Evolutionary conservation across 495 filamentous ascomycete genomes (phyloP), one percentile per base, ranked within the genome.

Genomic region (Clavariopsis aquatica): DNA sequence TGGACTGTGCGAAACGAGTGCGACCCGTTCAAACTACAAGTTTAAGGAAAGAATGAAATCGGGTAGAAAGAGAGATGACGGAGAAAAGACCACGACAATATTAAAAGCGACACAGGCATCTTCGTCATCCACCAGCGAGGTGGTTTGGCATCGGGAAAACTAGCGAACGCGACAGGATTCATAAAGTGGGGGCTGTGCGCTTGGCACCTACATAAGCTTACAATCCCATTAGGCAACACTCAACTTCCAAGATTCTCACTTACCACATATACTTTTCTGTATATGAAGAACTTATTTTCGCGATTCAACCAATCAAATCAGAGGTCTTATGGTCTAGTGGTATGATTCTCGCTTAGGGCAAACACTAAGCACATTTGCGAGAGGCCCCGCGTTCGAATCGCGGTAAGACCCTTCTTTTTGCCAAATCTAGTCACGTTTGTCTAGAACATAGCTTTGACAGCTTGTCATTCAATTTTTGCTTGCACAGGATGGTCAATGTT

Each of bases 311-410:
- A 43, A 43, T 43, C 38, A 43, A 43, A 43, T 34, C 31, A 43
- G 2, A 43, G 38, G 38, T 43, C 38, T 43, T 43, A 43, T 43
- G 38, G 38, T 43, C 38, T 43, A 43, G 38, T 43, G 38, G 38
- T 43, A 43, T 43, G 38, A 43, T 43, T 43, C 38, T 43, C 38
- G 38, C 38, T 43, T 43, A 43, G 38, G 38, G 38, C 15, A 10
- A 10, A 43, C 2, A 43, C 38, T 43, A 43, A 43, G 38, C 38
- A 43, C 38, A 43, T 7, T 7, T 43, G 38, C 38, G 38, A 43
- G 38, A 43, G 38, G 38, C 38, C 38, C 38, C 38, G 38, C 38
- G 38, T 43, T 43, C 38, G 38, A 43, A 43, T 43, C 38, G 38
- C 38, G 38, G 38, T 43, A 43, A 43, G 38, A 43, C 38, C 38